These are phyloP conservation scores for Xylaria grammica DNA, from an alignment of 495 filamentous ascomycete genomes.

Conservation along the genomic window DNA sequence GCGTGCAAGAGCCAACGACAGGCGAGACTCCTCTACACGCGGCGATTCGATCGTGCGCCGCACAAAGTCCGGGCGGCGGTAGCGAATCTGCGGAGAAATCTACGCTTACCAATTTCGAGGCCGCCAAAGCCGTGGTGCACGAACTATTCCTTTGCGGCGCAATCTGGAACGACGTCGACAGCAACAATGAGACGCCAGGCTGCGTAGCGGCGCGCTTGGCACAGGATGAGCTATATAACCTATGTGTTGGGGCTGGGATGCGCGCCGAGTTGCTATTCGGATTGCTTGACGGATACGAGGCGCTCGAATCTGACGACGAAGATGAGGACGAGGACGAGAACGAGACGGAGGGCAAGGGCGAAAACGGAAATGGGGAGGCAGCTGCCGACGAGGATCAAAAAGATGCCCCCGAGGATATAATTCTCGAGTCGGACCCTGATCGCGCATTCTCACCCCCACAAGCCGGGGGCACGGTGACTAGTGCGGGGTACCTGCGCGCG, in stretches of 20 bases:
- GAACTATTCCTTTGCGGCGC: conserved; percentile 85
- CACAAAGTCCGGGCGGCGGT: not conserved
- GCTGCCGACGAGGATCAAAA: conserved; percentile 12
- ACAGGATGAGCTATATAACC: conserved; percentile 73
- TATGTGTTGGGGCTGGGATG: conserved; percentile 90
- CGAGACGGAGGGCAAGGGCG: conserved; percentile 42
- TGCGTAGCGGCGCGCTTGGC: conserved; percentile 80
- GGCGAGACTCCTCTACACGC: conserved; percentile 88
- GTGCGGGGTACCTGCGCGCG: conserved; percentile 76
- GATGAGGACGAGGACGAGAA: conserved; percentile 62
- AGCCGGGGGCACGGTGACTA: conserved; percentile 56
- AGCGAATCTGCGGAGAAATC: conserved; percentile 49
- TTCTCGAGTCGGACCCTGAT: conserved; percentile 41
- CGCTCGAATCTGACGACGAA: conserved; percentile 65
- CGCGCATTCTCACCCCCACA: conserved; percentile 42
- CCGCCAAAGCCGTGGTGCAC: conserved; percentile 67
- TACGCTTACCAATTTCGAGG: conserved; percentile 45
- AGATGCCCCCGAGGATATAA: conserved; percentile 27
- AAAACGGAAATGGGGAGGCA: conserved; percentile 23
- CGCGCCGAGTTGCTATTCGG: conserved; percentile 85
- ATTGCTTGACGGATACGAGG: conserved; percentile 77
- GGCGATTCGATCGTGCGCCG: conserved; percentile 76
- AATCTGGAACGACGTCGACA: conserved; percentile 96
- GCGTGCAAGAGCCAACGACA: conserved; percentile 82
- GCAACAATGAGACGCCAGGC: conserved; percentile 85